phyloP scores from a whole-genome alignment of 2,329 filamentous ascomycete species.

The Talaromyces albobiverticillius region DNA sequence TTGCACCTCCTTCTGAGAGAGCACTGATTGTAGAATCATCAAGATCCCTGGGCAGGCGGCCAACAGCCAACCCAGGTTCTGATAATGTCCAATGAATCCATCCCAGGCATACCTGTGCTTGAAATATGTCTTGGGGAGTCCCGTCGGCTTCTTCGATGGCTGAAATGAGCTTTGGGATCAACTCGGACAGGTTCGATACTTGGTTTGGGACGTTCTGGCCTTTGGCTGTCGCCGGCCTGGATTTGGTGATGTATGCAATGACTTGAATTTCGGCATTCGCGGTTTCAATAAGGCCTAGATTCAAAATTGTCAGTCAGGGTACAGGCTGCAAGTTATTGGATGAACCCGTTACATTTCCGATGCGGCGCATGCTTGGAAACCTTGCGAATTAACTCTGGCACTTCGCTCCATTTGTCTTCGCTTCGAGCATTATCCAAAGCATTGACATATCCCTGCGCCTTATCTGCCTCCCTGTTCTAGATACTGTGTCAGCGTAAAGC shows the following conservation, averaged over 20 bases:
- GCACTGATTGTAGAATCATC: constrained; percentile 54
- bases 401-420: constrained; percentile 78
- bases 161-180: constrained; percentile 39
- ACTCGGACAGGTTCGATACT: constrained; percentile 42
- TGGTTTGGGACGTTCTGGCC: constrained; percentile 20
- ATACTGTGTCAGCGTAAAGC: background rate
- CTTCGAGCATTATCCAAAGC: constrained; percentile 84
- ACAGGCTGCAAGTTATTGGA: constrained; percentile 14
- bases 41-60: constrained; percentile 63
- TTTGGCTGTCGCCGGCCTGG: constrained; percentile 27
- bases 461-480: constrained; percentile 59
- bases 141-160: constrained; percentile 59
- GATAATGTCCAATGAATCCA: constrained; percentile 80
- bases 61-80: constrained; percentile 62
- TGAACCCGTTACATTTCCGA: constrained; percentile 64
- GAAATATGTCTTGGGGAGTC: constrained; percentile 59
- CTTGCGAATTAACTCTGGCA: constrained; percentile 88
- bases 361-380: constrained; percentile 89
- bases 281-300: constrained; percentile 64
- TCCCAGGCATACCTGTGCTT: constrained; percentile 77
- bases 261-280: constrained; percentile 68
- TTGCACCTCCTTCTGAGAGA: constrained; percentile 51
- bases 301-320: constrained; percentile 18
- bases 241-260: constrained; percentile 49
- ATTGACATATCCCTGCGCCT: constrained; percentile 77